Evolutionary conservation across 1,284 basidiomycete genomes (phyloP).

Genomic region (Anthracocystis panici-leucophaei): DNA sequence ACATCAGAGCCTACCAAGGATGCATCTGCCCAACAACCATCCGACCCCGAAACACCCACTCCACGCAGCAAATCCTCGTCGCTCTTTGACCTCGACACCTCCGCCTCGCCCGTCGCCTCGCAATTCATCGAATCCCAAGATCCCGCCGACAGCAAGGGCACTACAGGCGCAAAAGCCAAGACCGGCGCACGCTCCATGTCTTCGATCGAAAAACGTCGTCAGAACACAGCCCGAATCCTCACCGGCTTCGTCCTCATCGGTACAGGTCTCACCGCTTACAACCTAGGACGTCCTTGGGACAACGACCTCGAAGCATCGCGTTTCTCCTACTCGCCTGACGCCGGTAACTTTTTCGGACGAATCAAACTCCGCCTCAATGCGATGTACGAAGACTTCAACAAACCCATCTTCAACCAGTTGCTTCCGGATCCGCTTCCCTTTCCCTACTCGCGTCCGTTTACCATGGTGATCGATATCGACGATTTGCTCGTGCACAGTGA

Average conservation of each 20-base stretch:
- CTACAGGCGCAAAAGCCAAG: slow-evolving; percentile 67
- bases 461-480: slow-evolving; percentile 89
- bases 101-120: slow-evolving; percentile 29
- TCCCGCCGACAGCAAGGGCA: slow-evolving; percentile 20
- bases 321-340: slow-evolving; percentile 37
- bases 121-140: slow-evolving; percentile 39
- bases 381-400: slow-evolving; percentile 60
- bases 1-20: slow-evolving; percentile 2
- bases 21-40: background rate
- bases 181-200: slow-evolving; percentile 66
- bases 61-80: slow-evolving; percentile 35
- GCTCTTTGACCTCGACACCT: slow-evolving; percentile 60
- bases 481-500: slow-evolving; percentile 90
- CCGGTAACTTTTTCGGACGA: slow-evolving; percentile 57
- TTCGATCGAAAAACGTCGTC: slow-evolving; percentile 68
- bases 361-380: slow-evolving; percentile 52
- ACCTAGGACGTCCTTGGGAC: slow-evolving; percentile 69
- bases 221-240: slow-evolving; percentile 55
- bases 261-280: slow-evolving; percentile 50
- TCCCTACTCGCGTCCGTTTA: slow-evolving; percentile 89
- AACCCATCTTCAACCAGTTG: slow-evolving; percentile 87
- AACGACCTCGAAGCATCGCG: slow-evolving; percentile 61
- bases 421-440: slow-evolving; percentile 87
- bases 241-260: slow-evolving; percentile 49
- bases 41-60: slow-evolving; percentile 10